phyloP scores from a whole-genome alignment of 2,329 filamentous ascomycete genomes.

The Aspergillus phoenicis region DNA sequence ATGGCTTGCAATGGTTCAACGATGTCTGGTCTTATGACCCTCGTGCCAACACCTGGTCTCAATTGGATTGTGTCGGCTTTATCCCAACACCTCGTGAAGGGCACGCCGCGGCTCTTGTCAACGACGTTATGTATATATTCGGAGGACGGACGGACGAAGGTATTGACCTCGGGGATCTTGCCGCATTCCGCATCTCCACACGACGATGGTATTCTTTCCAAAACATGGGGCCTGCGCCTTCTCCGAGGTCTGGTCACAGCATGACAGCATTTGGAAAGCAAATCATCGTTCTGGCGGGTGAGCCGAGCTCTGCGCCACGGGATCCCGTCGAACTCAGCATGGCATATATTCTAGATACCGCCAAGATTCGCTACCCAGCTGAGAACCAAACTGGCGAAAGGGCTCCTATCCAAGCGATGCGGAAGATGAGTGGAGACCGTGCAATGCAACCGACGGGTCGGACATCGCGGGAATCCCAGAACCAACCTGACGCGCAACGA shows the following conservation, averaged over 20 bases:
- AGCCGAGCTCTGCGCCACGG: slow-evolving; percentile 83
- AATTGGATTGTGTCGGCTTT: slow-evolving; percentile 95
- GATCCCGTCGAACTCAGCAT: slow-evolving; percentile 83
- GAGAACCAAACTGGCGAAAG: slow-evolving; percentile 57
- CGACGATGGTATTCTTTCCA: slow-evolving; percentile 98
- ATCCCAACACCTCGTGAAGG: slow-evolving; percentile 93
- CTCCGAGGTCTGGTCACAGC: slow-evolving; percentile 89
- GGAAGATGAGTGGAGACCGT: slow-evolving; percentile 51
- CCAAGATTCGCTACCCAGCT: slow-evolving; percentile 93
- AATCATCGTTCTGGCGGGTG: slow-evolving; percentile 87
- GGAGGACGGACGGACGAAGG: slow-evolving; percentile 94
- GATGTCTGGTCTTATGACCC: slow-evolving; percentile 98
- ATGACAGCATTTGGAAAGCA: slow-evolving; percentile 96
- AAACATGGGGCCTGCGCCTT: slow-evolving; percentile 97
- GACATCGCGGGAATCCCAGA: slow-evolving; percentile 48
- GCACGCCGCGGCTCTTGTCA: slow-evolving; percentile 88
- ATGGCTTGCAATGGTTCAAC: slow-evolving; percentile 96
- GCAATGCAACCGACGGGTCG: slow-evolving; percentile 43
- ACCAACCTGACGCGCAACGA: slow-evolving; percentile 39
- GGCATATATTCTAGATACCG: slow-evolving; percentile 89
- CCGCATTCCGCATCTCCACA: slow-evolving; percentile 79
- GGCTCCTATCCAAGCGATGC: slow-evolving; percentile 39
- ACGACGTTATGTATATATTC: slow-evolving; percentile 99
- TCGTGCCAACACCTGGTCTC: slow-evolving; percentile 76
- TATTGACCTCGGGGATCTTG: slow-evolving; percentile 86